phyloP scores from a whole-genome alignment of 352 stramenopile species.

The Sclerospora graminicola region DNA sequence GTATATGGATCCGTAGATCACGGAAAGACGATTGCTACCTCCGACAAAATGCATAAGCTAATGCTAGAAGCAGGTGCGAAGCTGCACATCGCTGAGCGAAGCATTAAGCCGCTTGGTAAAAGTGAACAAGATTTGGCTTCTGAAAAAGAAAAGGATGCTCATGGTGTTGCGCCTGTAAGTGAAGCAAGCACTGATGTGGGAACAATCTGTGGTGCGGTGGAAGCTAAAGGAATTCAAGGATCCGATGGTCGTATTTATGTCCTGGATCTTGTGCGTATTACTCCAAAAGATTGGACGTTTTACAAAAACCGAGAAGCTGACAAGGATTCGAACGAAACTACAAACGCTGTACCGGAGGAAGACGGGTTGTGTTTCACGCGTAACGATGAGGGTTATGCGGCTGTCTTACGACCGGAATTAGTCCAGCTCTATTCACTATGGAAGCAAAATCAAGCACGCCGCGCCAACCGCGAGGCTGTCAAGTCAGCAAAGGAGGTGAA shows the following conservation, averaged over 20 bases:
- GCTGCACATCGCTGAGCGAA: conserved; percentile 84
- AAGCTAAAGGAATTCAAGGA: conserved; percentile 93
- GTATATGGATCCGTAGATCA: conserved; percentile 93
- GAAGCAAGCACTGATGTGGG: conserved; percentile 48
- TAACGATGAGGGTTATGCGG: conserved; percentile 82
- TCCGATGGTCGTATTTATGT: conserved; percentile 92
- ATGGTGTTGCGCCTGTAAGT: conserved; percentile 13
- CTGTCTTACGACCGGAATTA: conserved; percentile 88
- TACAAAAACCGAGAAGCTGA: conserved; percentile 39
- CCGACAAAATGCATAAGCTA: conserved; percentile 89
- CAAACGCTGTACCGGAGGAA: conserved; percentile 15
- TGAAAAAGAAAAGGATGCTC: conserved; percentile 27
- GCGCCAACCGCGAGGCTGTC: conserved; percentile 39
- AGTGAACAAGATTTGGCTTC: conserved; percentile 25
- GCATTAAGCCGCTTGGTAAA: conserved; percentile 67
- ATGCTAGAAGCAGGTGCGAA: conserved; percentile 76
- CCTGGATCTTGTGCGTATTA: conserved; percentile 92
- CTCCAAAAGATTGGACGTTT: conserved; percentile 91
- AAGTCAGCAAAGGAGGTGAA: conserved; percentile 41
- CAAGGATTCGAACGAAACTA: conserved; percentile 16
- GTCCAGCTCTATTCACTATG: conserved; percentile 86
- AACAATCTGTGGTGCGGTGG: conserved; percentile 85
- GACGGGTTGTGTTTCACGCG: conserved; percentile 55
- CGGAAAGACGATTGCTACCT: conserved; percentile 80
- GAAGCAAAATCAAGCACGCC: conserved; percentile 80